Percentiles rank a stretch among this genome's conserved stretches.
phyloP scores from a whole-genome alignment of 257 asterid species.

The Cruciata laevipes region DNA sequence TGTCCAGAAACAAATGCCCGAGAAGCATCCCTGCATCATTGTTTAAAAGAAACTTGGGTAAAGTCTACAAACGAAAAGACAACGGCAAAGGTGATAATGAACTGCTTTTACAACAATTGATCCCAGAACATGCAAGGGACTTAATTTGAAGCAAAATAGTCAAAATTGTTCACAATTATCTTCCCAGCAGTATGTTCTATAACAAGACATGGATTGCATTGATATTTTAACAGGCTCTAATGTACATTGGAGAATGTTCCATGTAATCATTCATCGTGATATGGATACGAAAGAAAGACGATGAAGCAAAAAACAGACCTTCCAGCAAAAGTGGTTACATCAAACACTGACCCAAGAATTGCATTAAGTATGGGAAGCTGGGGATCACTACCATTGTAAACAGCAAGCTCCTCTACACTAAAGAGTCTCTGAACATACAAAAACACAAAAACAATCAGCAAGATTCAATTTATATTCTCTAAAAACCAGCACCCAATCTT shows the following conservation, averaged over 20 bases:
- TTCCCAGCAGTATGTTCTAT: no score
- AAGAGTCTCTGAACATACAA: slow-evolving; percentile 43
- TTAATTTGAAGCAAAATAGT: not conserved
- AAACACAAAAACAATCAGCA: not conserved
- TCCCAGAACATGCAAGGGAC: not conserved
- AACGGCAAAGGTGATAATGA: no score
- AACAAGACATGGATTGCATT: no score
- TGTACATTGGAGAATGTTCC: no score
- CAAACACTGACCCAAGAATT: slow-evolving; percentile 89
- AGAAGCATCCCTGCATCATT: slow-evolving; percentile 74
- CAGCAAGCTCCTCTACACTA: slow-evolving; percentile 52
- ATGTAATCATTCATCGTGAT: no score
- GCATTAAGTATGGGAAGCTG: slow-evolving; percentile 67
- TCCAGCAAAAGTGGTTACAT: slow-evolving; percentile 84
- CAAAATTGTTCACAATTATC: not conserved
- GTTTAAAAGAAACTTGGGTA: not conserved
- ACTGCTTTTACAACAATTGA: not conserved
- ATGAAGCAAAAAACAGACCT: slow-evolving; percentile 47
- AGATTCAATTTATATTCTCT: not conserved
- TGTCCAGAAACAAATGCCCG: slow-evolving; percentile 94
- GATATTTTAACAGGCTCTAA: no score
- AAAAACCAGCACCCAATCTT: not conserved
- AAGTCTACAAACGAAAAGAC: no score
- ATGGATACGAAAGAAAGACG: no score
- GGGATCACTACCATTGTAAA: slow-evolving; percentile 64